phyloP scores from a whole-genome alignment of 1,139 yeast genomes.

The Saccharomyces hybrid region DNA sequence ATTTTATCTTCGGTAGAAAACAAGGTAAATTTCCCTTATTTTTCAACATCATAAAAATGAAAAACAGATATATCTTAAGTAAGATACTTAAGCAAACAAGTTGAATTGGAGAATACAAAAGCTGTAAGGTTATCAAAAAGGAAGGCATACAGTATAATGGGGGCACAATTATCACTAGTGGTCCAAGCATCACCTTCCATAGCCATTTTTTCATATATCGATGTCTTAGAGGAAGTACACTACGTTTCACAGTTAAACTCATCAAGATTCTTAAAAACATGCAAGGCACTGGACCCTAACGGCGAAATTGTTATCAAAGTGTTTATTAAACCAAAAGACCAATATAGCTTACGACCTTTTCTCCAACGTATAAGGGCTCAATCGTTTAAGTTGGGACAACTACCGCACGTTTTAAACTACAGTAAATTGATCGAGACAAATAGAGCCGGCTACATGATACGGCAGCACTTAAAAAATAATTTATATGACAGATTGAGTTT shows the following conservation, averaged over 20 bases:
- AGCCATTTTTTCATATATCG: constrained; percentile 82
- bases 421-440: constrained; percentile 75
- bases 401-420: constrained; percentile 65
- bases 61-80: constrained; percentile 2
- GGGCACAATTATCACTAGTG: constrained; percentile 72
- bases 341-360: constrained; percentile 29
- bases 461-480: constrained; percentile 73
- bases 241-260: constrained; percentile 66
- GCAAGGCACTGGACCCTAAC: constrained; percentile 61
- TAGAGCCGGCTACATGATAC: constrained; percentile 80
- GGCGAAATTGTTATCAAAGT: constrained; percentile 74
- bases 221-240: constrained; percentile 65
- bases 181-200: constrained; percentile 91
- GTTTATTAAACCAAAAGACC: constrained; percentile 63
- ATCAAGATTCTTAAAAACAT: constrained; percentile 77
- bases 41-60: constrained; percentile 1
- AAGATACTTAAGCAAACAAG: neutral
- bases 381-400: constrained; percentile 34
- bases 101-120: neutral
- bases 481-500: constrained; percentile 81
- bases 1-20: neutral
- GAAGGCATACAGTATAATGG: constrained; percentile 42
- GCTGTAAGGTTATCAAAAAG: neutral
- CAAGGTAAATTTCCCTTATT: neutral
- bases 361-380: constrained; percentile 27